Evolutionary conservation across 2,329 filamentous ascomycete species (phyloP), one percentile per base, ranked within the genome.

Genomic region (Fusarium hainanense): DNA sequence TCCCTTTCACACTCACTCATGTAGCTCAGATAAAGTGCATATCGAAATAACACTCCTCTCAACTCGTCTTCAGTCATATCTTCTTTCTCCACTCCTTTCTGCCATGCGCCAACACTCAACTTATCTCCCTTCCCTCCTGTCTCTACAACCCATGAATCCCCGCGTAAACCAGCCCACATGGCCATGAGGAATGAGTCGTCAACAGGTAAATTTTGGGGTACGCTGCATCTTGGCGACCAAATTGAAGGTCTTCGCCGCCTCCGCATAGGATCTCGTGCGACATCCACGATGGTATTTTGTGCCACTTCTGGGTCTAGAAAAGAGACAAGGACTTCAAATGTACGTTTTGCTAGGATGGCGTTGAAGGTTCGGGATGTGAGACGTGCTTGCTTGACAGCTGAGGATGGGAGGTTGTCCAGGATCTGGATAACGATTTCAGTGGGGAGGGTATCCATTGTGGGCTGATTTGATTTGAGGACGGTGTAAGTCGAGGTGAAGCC

Each of bases 171-270:
- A 18, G 71, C 59, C 68, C 73, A 76, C 27, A 79, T 61, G 9
- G 77, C 78, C 30, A 75, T 73, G 14, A 80, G 68, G 57, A 80
- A 80, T 46, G 76, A 76, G 41, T 74, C 70, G 12, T 74, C 67
- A 14, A 80, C 55, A 34, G 73, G 77, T 10, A 80, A 62, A 16
- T 67, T 61, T 16, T 54, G 54, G 6, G 78, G 78, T 16, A 79
- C 77, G 41, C 68, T 66, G 69, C 78, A 80, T n/a, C 70, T 61
- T n/a, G 78, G 78, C 20, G 78, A 80, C 78, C 78, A 80, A 56
- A 80, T 75, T 13, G 75, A 74, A 2, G 60, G 63, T 9, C 66
- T 64, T n/a, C 64, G 67, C 11, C 67, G 68, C 11, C 78, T 71
- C 7, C 43, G 46, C 27, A 65, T 43, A 21, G 76, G 71, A 49